Percentiles rank a stretch among this genome's conserved stretches.
These are phyloP conservation scores for Dalechampia spathulata DNA, from an alignment of 441 rosid species.

Conservation along the genomic window DNA sequence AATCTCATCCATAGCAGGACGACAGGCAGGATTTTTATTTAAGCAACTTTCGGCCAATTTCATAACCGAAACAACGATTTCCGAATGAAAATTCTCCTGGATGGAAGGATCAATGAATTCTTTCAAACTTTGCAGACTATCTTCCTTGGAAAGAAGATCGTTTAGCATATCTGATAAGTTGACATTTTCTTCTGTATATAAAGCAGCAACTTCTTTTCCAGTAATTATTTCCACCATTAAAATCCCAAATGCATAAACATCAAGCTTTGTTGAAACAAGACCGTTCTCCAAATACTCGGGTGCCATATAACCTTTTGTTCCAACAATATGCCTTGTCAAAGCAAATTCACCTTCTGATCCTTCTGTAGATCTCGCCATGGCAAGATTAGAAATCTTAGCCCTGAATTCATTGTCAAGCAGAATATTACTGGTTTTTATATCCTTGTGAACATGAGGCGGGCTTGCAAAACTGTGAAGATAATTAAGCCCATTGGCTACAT, in stretches of 20 bases:
- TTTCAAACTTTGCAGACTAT: slow-evolving; percentile 23
- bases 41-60: slow-evolving; percentile 48
- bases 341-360: slow-evolving; percentile 38
- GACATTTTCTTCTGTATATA: slow-evolving; percentile 29
- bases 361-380: slow-evolving; percentile 50
- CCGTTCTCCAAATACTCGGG: slow-evolving; percentile 82
- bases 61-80: slow-evolving; percentile 26
- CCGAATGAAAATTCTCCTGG: slow-evolving; percentile 36
- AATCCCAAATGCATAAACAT: slow-evolving; percentile 77
- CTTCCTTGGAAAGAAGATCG: slow-evolving; percentile 18
- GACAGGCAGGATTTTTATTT: slow-evolving; percentile 42
- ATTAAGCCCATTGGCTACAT: slow-evolving; percentile 39
- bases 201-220: slow-evolving; percentile 43
- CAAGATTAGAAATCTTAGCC: slow-evolving; percentile 64
- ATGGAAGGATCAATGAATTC: slow-evolving; percentile 33
- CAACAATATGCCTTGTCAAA: slow-evolving; percentile 72
- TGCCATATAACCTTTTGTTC: slow-evolving; percentile 73
- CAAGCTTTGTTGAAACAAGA: slow-evolving; percentile 60
- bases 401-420: slow-evolving; percentile 56
- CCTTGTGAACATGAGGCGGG: slow-evolving; percentile 65
- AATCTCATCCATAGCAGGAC: slow-evolving; percentile 65
- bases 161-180: slow-evolving; percentile 22
- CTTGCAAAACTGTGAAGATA: slow-evolving; percentile 64
- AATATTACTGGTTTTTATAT: slow-evolving; percentile 45
- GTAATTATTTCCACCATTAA: slow-evolving; percentile 52